Evolutionary conservation across 345 rosid species (phyloP).

Genomic region (Lepidium africanum): DNA sequence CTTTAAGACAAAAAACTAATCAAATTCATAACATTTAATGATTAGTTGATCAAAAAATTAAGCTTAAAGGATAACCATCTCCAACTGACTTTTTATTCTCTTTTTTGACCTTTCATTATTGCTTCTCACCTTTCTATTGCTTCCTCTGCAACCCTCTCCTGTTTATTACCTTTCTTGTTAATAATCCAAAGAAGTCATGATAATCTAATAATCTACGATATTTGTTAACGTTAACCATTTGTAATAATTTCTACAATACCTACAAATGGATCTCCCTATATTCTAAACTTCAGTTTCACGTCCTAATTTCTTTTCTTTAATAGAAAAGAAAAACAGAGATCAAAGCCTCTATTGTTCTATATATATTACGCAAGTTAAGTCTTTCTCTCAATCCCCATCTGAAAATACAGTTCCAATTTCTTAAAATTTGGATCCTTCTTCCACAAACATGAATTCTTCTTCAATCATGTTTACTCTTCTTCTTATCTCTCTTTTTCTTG

Average conservation of each 20-base stretch:
- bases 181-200: not conserved
- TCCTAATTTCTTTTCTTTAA: not conserved
- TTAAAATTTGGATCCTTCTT: not conserved
- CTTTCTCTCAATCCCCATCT: not conserved
- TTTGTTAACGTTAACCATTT: not conserved
- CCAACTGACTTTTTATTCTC: conserved; percentile 9
- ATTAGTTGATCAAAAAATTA: conserved; percentile 11
- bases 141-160: conserved; percentile 16
- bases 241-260: not conserved
- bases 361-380: not conserved
- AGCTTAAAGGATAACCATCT: conserved; percentile 25
- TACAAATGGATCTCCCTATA: not conserved
- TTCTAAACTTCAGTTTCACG: conserved; percentile 10
- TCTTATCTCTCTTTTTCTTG: conserved; percentile 19
- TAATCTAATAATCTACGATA: not conserved
- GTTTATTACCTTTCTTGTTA: not conserved
- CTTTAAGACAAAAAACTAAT: conserved; percentile 21
- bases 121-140: conserved; percentile 23
- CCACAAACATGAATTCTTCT: not conserved
- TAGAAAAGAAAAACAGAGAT: too few species aligned
- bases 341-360: not conserved
- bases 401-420: not conserved
- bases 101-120: conserved; percentile 18
- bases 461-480: not conserved
- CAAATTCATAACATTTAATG: conserved; percentile 14